Evolutionary conservation across 1,139 yeast species (phyloP).

Genomic region (Wickerhamiella infanticola): DNA sequence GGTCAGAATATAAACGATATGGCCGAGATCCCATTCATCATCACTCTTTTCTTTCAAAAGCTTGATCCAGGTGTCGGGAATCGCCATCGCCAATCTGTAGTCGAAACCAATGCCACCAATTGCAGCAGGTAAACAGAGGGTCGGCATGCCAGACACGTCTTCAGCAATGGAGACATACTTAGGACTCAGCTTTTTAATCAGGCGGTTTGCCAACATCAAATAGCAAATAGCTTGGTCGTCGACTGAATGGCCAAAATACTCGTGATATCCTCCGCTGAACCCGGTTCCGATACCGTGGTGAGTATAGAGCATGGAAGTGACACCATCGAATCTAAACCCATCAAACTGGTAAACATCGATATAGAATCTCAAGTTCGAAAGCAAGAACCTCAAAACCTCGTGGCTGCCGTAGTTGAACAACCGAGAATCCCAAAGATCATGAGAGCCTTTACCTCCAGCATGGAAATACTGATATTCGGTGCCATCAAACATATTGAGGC

Average conservation of each 20-base stretch:
- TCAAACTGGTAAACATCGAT: conserved; percentile 76
- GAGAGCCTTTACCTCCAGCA: conserved; percentile 69
- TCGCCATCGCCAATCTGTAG: conserved; percentile 88
- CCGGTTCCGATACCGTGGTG: conserved; percentile 88
- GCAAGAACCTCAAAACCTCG: conserved; percentile 74
- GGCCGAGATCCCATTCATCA: conserved; percentile 84
- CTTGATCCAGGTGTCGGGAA: conserved; percentile 99
- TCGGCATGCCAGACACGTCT: conserved; percentile 96
- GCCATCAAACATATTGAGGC: conserved; percentile 86
- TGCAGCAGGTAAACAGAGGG: conserved; percentile 58
- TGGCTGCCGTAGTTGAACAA: conserved; percentile 80
- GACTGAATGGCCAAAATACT: conserved; percentile 68
- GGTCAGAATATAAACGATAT: conserved; percentile 65
- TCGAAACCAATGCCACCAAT: conserved; percentile 89
- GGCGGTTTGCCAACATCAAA: conserved; percentile 71
- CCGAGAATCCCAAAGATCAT: conserved; percentile 90
- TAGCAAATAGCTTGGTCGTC: conserved; percentile 81
- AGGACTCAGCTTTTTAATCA: conserved; percentile 42
- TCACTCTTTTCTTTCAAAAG: conserved; percentile 67
- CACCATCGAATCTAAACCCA: conserved; percentile 95
- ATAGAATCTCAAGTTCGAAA: conserved; percentile 77
- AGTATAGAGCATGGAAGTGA: conserved; percentile 76
- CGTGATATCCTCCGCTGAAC: conserved; percentile 86
- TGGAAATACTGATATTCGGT: conserved; percentile 93
- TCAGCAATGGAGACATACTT: conserved; percentile 76